These are phyloP conservation scores for Solanum sparsipilum DNA, from an alignment of 257 asterid species.

Conservation along the genomic window DNA sequence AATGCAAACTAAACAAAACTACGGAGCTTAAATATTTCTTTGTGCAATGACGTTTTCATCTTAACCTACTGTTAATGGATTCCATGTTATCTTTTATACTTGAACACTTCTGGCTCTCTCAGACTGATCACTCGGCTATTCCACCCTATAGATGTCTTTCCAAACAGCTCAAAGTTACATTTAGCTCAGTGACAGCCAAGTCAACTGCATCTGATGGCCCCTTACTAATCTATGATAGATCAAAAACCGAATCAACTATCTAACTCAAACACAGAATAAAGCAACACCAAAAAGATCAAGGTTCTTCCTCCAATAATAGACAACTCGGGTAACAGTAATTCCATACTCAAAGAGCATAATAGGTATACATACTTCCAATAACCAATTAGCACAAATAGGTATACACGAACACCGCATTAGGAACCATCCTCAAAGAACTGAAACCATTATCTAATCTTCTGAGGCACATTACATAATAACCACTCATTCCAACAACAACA, in stretches of 20 bases:
- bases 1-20: not conserved
- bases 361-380: not conserved
- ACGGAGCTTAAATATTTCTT: not conserved
- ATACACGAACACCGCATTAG: not conserved
- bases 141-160: not conserved
- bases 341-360: not conserved
- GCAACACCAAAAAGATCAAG: not conserved
- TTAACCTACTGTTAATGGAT: not conserved
- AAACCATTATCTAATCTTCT: not conserved
- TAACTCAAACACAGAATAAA: not conserved
- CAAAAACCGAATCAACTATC: not conserved
- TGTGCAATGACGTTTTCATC: not conserved
- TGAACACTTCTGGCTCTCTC: not conserved
- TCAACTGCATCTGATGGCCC: not conserved
- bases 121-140: not conserved
- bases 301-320: not conserved
- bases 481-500: not conserved
- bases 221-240: not conserved
- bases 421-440: not conserved
- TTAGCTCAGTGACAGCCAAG: not conserved
- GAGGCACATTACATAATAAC: not conserved
- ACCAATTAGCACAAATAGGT: not conserved
- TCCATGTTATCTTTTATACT: not conserved
- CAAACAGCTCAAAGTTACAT: not conserved
- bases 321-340: not conserved